Conservation (phyloP, 2,329 filamentous ascomycete genomes). For the Penicillium sp. region DNA sequence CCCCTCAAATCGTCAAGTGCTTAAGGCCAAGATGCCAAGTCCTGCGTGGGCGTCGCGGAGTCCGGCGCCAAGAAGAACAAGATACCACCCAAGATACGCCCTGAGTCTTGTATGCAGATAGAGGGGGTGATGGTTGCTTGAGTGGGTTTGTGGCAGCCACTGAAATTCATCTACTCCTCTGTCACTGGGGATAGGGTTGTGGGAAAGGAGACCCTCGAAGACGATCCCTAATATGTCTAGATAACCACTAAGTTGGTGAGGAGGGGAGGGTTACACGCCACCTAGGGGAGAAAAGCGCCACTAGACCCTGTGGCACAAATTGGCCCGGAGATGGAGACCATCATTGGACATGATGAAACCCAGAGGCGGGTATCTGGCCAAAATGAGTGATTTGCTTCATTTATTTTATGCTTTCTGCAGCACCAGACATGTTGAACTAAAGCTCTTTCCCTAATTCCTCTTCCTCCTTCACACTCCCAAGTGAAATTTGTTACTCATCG, state of each 20-base stretch:
- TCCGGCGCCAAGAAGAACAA: constrained; percentile 21
- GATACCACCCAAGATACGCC: constrained; percentile 25
- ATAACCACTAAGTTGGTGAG: constrained; percentile 2
- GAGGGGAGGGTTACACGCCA: constrained; percentile 18
- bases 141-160: background rate
- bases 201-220: background rate
- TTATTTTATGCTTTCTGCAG: background rate
- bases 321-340: background rate
- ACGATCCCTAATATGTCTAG: background rate
- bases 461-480: background rate
- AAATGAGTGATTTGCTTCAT: background rate
- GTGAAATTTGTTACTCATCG: background rate
- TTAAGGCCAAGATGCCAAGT: constrained; percentile 19
- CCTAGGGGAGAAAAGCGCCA: constrained; percentile 1
- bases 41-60: constrained; percentile 19
- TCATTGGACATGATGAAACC: constrained; percentile 5
- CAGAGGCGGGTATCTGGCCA: background rate
- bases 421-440: background rate
- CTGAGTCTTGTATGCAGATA: constrained; percentile 10
- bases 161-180: no score
- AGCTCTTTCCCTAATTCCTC: no score
- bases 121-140: background rate
- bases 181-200: background rate
- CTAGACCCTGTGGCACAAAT: background rate
- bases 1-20: no score